Evolutionary conservation across 306 rosid genomes (phyloP), one percentile per base, ranked within the genome.

Genomic region (Inga leiocalycina): DNA sequence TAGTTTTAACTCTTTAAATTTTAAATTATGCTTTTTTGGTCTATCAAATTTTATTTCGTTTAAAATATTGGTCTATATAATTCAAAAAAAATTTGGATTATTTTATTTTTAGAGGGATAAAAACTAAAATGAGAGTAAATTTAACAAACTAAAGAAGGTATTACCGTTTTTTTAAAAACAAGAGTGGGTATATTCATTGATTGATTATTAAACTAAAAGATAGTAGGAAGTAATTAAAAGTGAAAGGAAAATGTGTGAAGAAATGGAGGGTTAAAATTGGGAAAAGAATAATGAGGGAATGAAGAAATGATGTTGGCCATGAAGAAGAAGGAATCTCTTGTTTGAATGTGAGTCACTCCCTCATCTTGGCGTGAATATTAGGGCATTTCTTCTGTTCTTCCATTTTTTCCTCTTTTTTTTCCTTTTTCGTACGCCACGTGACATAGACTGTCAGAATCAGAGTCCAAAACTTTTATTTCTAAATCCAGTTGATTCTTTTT

Each of bases 311-410:
- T 69, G 85, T 62, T 22, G 81, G n/a, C 67, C 81, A 56, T 52
- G 17, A 37, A 80, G 77, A 65, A 85, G 87, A 85, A 83, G 71
- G 72, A 19, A 57, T 56, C 30, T 20, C 2, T 19, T 13, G 56
- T 85, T 80, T 83, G 87, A 85, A 88, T 71, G 77, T 41, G 59
- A 14, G 8, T 41, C 39, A 10, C 54, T 5, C 48, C 17, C n/a
- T 54, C 5, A 45, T 65, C 37, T 32, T 84, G 77, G 84, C 84
- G 82, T 87, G 88, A 70, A 51, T 45, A 79, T 75, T 17, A 79
- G 83, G 79, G 67, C 59, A 75, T 45, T 24, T 2, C 9, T 17
- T 72, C 17, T n/a, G 4, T 70, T 70, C 19, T 76, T 34, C 34
- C 74, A 20, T 41, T 46, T 59, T 15, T 46, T 52, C 4, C 5